phyloP scores from a whole-genome alignment of 805 yeast genomes.

The Nakazawaea siamensis region DNA sequence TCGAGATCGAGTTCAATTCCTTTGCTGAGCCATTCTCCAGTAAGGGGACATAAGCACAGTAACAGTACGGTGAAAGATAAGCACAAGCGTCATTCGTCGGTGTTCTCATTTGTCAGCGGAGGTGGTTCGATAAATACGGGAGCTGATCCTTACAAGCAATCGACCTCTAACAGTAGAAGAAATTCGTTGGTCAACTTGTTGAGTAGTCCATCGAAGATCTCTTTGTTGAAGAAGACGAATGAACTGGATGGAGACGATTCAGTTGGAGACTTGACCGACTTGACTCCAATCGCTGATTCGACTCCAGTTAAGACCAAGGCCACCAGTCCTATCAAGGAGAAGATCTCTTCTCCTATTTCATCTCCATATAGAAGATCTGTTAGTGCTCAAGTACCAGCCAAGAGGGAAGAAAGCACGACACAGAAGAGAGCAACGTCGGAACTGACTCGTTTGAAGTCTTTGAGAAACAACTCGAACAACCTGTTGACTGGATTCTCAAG shows the following conservation, averaged over 20 bases:
- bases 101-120: slow-evolving; percentile 41
- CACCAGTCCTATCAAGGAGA: slow-evolving; percentile 11
- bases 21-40: slow-evolving; percentile 19
- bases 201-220: slow-evolving; percentile 10
- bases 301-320: slow-evolving; percentile 10
- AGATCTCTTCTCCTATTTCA: neutral
- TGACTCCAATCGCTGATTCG: slow-evolving; percentile 1
- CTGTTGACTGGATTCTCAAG: slow-evolving; percentile 36
- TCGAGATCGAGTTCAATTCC: slow-evolving; percentile 26
- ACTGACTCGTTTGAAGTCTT: slow-evolving; percentile 40
- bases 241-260: slow-evolving; percentile 4
- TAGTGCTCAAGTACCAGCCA: slow-evolving; percentile 37
- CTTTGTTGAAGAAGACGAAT: slow-evolving; percentile 8
- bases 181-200: slow-evolving; percentile 9
- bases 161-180: slow-evolving; percentile 6
- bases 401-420: slow-evolving; percentile 7
- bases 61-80: slow-evolving; percentile 18
- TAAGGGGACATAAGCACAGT: slow-evolving; percentile 23
- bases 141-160: slow-evolving; percentile 6
- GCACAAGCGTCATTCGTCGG: slow-evolving; percentile 56
- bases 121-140: slow-evolving; percentile 4
- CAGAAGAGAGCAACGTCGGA: slow-evolving; percentile 29
- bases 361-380: slow-evolving; percentile 39
- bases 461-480: slow-evolving; percentile 47
- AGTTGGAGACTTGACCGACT: slow-evolving; percentile 14